Base-by-base conservation (phyloP, 1,284 basidiomycete species). In the Pyrrhoderma noxium region DNA sequence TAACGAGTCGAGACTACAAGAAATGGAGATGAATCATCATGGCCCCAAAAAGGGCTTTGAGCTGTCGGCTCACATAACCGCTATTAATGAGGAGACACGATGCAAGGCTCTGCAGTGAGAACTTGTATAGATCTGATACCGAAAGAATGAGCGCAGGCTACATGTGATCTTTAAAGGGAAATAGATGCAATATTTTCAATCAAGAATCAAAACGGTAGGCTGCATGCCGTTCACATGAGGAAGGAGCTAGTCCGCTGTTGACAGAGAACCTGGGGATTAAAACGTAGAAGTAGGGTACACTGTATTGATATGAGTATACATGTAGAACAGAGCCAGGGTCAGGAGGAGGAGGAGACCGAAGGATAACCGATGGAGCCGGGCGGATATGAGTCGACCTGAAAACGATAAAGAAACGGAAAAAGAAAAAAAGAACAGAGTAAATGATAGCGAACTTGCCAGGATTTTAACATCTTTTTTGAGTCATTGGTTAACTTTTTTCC, bases 161-260 rank as follows among this genome's bases (percentile, higher is more conserved):
- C 35, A 53, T 49, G 52, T 45, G 47, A 49, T 53, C 39, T 18
- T 25, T n/a, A 37, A 43, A 14, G 21, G 49, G 9, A 38, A 42
- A 22, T 37, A 27, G 31, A 16, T 43, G 11, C 18, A 27, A 44
- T 31, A 31, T 31, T 31, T 22, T 45, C 35, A 41, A 51, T 45
- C 42, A 48, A 21, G n/a, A 45, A 53, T 49, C 41, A 49, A n/a
- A 37, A 13, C 39, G 46, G 14, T 23, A n/a, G 39, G 25, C 18
- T 35, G 34, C 21, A 38, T 36, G 46, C 42, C 46, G 51, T 49
- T 43, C 41, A 49, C 52, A 53, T 53, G 52, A 48, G 42, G 41
- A 34, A 21, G 31, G 18, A 42, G 39, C 34, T 36, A 19, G 45
- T 38, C 38, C 18, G 45, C 38, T 38, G 34, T 47, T 53, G 52